Base-by-base conservation (phyloP, 2,329 filamentous ascomycete species). In the Parafenestella ontariensis region DNA sequence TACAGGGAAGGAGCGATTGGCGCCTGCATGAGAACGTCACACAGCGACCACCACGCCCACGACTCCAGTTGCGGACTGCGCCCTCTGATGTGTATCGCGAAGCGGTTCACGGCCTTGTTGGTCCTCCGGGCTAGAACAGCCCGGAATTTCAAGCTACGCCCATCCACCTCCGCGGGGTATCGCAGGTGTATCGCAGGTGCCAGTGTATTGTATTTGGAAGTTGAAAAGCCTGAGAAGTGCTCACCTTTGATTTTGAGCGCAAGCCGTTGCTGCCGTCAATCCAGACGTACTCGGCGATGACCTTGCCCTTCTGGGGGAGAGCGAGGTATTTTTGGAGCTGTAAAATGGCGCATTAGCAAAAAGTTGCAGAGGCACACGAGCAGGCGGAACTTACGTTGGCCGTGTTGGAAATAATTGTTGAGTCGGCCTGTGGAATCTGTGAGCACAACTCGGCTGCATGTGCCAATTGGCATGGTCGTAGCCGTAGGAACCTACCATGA, bases 261-360 rank as follows among this genome's bases (percentile, higher is more conserved):
- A 91, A 85, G 73, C 89, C 89, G 77, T 93, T 92, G 64, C 82
- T 79, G 64, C 90, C 84, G 75, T 97, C 93, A 77, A 97, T 89
- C 94, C 94, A 97, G 84, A 97, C 88, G 82, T 97, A 97, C 83
- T 97, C 94, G 75, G 92, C 94, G 80, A 96, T 95, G 76, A 96
- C 84, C 70, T 82, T 83, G 78, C 92, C 93, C 78, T 89, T 91
- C 83, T 98, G 94, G 78, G 92, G 89, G 72, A 98, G 90, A 74
- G 84, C 83, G 81, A 95, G 87, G 85, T 94, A 98, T 81, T 97
- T 97, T 79, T 89, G 82, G 78, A 97, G 88, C 92, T 96, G 79
- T 71, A 62, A 56, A 56, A 59, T 56, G 24, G 49, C 49, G 52
- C 43, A 52, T 72, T 68, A 73, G 68, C 52, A 18, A 17, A 20